These are phyloP conservation scores for Tephrocybe sp. DNA, from an alignment of 768 basidiomycete species.

Conservation along the genomic window DNA sequence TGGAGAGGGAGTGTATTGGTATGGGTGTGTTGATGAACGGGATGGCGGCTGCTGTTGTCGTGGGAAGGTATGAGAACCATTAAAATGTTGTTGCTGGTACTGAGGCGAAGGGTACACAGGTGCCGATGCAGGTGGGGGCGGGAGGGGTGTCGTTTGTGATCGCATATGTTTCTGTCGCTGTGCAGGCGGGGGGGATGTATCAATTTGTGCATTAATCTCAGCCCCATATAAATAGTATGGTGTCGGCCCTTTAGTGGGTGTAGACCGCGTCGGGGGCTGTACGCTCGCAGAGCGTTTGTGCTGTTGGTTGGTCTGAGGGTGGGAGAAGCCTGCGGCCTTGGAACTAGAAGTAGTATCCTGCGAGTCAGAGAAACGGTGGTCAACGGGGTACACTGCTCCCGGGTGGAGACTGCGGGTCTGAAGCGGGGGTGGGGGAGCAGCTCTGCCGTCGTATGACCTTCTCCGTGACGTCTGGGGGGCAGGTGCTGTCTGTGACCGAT, in stretches of 20 bases:
- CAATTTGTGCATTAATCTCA: not conserved
- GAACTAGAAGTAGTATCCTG: slow-evolving; percentile 6
- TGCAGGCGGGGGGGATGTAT: not conserved
- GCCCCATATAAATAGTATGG: not conserved
- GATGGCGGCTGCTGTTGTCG: not conserved
- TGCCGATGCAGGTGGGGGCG: not conserved
- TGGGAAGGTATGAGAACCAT: not conserved
- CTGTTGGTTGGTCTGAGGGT: not conserved
- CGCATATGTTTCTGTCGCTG: not conserved
- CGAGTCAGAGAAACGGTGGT: slow-evolving; percentile 5
- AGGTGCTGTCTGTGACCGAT: slow-evolving; percentile 2
- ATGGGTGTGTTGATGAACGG: not conserved
- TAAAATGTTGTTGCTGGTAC: not conserved
- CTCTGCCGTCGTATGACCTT: slow-evolving; percentile 10
- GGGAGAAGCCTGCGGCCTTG: not conserved
- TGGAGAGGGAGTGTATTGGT: not conserved
- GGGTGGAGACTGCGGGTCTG: not conserved
- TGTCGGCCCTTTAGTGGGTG: not conserved
- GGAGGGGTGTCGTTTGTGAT: not conserved
- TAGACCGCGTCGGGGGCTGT: not conserved
- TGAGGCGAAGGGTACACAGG: not conserved
- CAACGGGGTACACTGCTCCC: not conserved
- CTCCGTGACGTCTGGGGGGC: slow-evolving; percentile 3
- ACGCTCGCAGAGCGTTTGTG: not conserved
- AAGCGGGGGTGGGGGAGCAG: not conserved